Evolutionary conservation across 108 stramenopile genomes (phyloP).

Genomic region (Aurantiochytrium sp.): DNA sequence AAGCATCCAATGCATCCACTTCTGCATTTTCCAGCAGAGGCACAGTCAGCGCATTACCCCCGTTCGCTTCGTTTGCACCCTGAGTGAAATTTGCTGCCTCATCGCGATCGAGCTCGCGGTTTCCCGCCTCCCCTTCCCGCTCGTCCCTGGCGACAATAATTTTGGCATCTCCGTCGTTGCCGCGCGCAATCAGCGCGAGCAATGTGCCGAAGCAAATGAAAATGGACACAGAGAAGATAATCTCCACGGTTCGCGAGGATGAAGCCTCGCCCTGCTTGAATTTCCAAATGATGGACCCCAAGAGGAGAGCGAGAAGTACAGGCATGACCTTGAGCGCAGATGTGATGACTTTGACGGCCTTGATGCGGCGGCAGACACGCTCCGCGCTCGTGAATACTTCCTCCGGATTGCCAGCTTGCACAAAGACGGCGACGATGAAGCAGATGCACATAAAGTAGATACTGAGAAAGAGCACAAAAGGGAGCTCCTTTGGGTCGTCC

Average conservation of each 20-base stretch:
- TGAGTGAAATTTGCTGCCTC: no score
- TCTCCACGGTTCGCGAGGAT: not conserved
- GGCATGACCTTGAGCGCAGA: not conserved
- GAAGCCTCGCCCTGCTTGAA: not conserved
- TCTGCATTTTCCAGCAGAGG: no score
- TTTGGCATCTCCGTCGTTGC: not conserved
- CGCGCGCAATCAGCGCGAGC: not conserved
- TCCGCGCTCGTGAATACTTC: not conserved
- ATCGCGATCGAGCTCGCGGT: no score
- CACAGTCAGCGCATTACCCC: no score
- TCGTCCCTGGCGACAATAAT: no score
- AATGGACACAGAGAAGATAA: not conserved
- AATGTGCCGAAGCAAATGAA: not conserved
- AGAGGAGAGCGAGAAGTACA: not conserved
- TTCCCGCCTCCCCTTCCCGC: no score
- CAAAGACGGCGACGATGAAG: not conserved
- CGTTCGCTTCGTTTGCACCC: no score
- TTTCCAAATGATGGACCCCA: not conserved
- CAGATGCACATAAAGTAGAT: constrained; percentile 1
- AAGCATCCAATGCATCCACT: not conserved
- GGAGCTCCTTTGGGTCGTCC: not conserved
- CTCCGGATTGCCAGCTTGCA: not conserved
- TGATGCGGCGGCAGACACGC: not conserved
- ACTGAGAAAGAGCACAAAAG: constrained; percentile 7
- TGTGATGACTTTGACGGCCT: not conserved